A percentile compares a stretch with the other conserved stretches of the same genome.
Conservation (phyloP, 2,329 filamentous ascomycete species). For the Verticillium tricorpus region DNA sequence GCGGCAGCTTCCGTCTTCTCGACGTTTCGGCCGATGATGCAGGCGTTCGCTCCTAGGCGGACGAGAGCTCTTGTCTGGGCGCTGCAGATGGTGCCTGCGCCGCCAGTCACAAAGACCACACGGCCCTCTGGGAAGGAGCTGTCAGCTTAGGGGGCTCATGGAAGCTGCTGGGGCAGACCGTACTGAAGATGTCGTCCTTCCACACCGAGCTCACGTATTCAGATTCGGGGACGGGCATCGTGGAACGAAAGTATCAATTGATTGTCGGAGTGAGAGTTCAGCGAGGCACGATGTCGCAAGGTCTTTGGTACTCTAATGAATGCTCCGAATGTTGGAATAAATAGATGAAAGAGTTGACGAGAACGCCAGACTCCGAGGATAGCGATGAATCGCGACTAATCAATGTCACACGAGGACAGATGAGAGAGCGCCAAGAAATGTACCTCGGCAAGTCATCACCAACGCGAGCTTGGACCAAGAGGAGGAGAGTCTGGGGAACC, state of each 20-base stretch:
- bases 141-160: not conserved
- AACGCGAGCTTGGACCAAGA: not conserved
- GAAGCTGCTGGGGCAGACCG: constrained; percentile 16
- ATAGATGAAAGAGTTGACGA: not conserved
- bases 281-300: not conserved
- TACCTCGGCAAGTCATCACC: not conserved
- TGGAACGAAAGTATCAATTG: constrained; percentile 12
- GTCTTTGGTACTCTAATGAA: not conserved
- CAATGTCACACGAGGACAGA: not conserved
- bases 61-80: constrained; percentile 91
- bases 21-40: constrained; percentile 85
- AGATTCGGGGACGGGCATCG: constrained; percentile 66
- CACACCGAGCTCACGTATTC: constrained; percentile 80
- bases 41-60: constrained; percentile 85
- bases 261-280: not conserved
- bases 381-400: not conserved
- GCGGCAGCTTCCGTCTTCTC: constrained; percentile 83
- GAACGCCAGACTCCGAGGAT: not conserved
- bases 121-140: constrained; percentile 59
- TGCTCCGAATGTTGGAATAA: not conserved
- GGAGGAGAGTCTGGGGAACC: not conserved
- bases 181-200: constrained; percentile 84
- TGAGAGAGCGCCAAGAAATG: not conserved
- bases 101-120: constrained; percentile 92
- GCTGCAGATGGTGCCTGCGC: constrained; percentile 89